Evolutionary conservation across 2,329 filamentous ascomycete genomes (phyloP), one percentile per base, ranked within the genome.

Genomic region (Chrysoporthe austroafricana): DNA sequence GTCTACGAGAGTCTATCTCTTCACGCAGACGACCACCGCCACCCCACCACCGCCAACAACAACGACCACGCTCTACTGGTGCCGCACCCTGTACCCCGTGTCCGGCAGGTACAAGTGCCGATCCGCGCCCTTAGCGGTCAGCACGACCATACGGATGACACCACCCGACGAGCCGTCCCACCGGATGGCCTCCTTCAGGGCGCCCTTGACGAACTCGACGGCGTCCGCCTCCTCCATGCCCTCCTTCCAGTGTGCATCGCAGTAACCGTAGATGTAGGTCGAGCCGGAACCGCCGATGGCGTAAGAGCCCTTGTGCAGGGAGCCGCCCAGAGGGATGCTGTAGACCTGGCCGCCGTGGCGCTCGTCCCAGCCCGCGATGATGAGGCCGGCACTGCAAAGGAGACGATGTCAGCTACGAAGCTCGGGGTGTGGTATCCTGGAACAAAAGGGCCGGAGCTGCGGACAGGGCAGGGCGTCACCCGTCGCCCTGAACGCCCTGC

Each of bases 231-330:
- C 93, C 64, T 91, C 93, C 94, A 99, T 98, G 72, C 89, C 89
- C 81, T 98, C 96, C 79, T 86, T 89, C 96, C 96, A 99, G 85
- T 99, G 89, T 67, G 93, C 90, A 78, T 99, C 95, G 78, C 94
- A 98, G 86, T 97, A 98, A 74, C 96, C 96, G 85, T 98, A 99
- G 81, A 99, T 99, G 85, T 99, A 99, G 70, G 96, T 98, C 74
- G 95, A 98, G 54, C 96, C 96, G 26, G 95, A 98, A 58, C 96
- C 96, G 73, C 94, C 94, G 76, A 99, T 99, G 56, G 96, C 89
- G 77, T 97, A 99, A 21, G 94, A 79, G 79, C 97, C 94, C 86
- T 98, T 97, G 89, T 99, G 96, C 74, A 99, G 88, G 62, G 96
- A 98, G 66, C 96, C 96, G 74, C 96, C 96, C 52, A 98, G 86